phyloP scores from a whole-genome alignment of 2,329 filamentous ascomycete species.

The Epichloe sp. region DNA sequence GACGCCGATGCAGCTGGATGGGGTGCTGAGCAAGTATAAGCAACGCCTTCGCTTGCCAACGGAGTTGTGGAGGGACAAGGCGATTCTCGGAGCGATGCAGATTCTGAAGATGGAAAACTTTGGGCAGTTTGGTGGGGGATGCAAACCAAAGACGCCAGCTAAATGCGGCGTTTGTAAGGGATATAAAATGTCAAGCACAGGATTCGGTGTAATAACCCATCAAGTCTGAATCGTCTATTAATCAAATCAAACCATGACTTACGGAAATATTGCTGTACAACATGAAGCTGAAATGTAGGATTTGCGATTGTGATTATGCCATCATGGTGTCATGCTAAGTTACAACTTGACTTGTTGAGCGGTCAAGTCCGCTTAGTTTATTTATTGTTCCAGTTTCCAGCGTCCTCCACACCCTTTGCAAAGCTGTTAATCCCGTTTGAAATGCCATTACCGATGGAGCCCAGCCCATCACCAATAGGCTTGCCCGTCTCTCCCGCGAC shows the following conservation, averaged over 20 bases:
- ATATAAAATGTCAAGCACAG: not conserved
- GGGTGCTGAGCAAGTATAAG: slow-evolving; percentile 64
- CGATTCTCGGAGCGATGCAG: not conserved
- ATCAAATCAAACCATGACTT: not conserved
- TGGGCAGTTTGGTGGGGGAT: not conserved
- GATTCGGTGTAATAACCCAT: not conserved
- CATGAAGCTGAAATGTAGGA: no score
- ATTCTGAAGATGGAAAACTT: not conserved
- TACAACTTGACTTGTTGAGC: not conserved
- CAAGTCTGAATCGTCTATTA: not conserved
- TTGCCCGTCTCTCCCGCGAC: slow-evolving; percentile 40
- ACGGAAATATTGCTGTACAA: no score
- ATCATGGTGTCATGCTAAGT: not conserved
- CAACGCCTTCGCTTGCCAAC: not conserved
- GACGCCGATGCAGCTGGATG: slow-evolving; percentile 57
- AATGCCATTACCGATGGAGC: slow-evolving; percentile 38
- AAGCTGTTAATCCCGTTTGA: slow-evolving; percentile 36
- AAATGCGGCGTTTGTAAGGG: not conserved
- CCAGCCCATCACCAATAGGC: slow-evolving; percentile 41
- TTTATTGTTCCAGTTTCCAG: slow-evolving; percentile 41
- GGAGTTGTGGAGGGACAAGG: no score
- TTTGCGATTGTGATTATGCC: not conserved
- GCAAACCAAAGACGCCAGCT: not conserved
- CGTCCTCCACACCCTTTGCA: slow-evolving; percentile 42
- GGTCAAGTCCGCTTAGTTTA: not conserved